These are phyloP conservation scores for Penicillium thymicola DNA, from an alignment of 2,329 filamentous ascomycete species.

Conservation along the genomic window DNA sequence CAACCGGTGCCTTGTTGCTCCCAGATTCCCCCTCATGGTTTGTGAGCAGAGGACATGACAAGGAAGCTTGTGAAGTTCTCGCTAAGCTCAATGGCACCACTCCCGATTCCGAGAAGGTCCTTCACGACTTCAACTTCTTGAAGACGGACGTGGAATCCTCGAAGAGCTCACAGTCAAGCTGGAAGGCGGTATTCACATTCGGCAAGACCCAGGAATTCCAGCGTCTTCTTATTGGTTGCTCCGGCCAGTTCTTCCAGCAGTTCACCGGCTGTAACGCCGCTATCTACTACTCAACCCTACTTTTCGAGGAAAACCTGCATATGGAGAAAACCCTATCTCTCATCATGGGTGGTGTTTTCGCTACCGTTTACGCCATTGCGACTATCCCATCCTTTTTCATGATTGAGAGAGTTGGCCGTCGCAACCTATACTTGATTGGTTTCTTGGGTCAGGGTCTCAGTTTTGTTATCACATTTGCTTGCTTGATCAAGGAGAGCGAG, in stretches of 20 bases:
- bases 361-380: constrained; percentile 27
- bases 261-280: constrained; percentile 47
- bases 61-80: constrained; percentile 47
- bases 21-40: constrained; percentile 57
- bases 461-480: constrained; percentile 35
- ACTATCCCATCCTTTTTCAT: constrained; percentile 27
- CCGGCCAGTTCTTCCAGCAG: constrained; percentile 42
- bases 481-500: constrained; percentile 25
- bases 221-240: constrained; percentile 30
- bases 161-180: constrained; percentile 31
- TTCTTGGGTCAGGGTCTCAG: constrained; percentile 28
- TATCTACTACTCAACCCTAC: constrained; percentile 45
- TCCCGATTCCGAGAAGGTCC: constrained; percentile 35
- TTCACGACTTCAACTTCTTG: constrained; percentile 36
- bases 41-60: constrained; percentile 48
- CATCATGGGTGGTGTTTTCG: constrained; percentile 28
- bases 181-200: constrained; percentile 26
- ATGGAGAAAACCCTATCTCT: constrained; percentile 19
- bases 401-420: constrained; percentile 41
- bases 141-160: constrained; percentile 43
- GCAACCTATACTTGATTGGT: constrained; percentile 35
- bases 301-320: constrained; percentile 43
- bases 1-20: constrained; percentile 28
- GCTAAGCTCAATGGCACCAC: constrained; percentile 42
- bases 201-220: constrained; percentile 34